Percentiles rank a stretch among this genome's conserved stretches.
Evolutionary conservation across 140 eudicot species (phyloP).

Genomic region (Cichorium intybus): DNA sequence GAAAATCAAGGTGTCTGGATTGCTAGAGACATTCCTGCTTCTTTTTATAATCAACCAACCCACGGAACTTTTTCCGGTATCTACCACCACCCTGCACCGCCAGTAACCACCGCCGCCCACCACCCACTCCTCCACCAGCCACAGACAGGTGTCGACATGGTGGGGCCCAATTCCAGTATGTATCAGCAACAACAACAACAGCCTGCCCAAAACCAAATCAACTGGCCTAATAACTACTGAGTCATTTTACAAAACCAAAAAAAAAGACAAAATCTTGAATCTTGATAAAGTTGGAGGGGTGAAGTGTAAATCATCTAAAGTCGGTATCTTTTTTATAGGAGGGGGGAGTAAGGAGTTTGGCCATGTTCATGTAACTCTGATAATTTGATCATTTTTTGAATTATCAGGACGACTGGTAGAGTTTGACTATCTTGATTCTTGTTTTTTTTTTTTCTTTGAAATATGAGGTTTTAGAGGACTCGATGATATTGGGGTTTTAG

Average conservation of each 20-base stretch:
- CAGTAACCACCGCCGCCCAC: slow-evolving; percentile 58
- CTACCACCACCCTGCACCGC: slow-evolving; percentile 78
- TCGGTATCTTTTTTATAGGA: slow-evolving; percentile 25
- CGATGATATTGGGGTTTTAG: slow-evolving; percentile 41
- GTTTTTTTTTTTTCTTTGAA: slow-evolving; percentile 13
- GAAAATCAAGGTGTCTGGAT: slow-evolving; percentile 84
- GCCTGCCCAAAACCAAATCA: slow-evolving; percentile 66
- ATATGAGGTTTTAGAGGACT: slow-evolving; percentile 38
- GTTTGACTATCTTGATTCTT: slow-evolving; percentile 34
- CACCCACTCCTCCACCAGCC: slow-evolving; percentile 92
- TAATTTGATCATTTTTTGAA: slow-evolving; percentile 32
- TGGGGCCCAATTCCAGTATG: slow-evolving; percentile 53
- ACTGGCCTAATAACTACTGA: slow-evolving; percentile 87
- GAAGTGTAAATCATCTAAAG: slow-evolving; percentile 39
- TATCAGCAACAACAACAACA: slow-evolving; percentile 84
- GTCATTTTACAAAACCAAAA: slow-evolving; percentile 13
- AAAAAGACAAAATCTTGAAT: slow-evolving; percentile 15
- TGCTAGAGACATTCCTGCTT: slow-evolving; percentile 66
- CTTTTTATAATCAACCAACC: slow-evolving; percentile 68
- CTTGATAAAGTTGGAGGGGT: slow-evolving; percentile 29
- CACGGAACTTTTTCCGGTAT: slow-evolving; percentile 64
- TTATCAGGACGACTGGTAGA: slow-evolving; percentile 17
- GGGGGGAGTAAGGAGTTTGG: too few relatives aligned
- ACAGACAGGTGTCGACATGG: slow-evolving; percentile 75
- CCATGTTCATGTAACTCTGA: slow-evolving; percentile 38